A percentile compares a stretch with the other conserved stretches of the same genome.
Evolutionary conservation across 345 rosid species (phyloP).

Genomic region (Citrus medica): DNA sequence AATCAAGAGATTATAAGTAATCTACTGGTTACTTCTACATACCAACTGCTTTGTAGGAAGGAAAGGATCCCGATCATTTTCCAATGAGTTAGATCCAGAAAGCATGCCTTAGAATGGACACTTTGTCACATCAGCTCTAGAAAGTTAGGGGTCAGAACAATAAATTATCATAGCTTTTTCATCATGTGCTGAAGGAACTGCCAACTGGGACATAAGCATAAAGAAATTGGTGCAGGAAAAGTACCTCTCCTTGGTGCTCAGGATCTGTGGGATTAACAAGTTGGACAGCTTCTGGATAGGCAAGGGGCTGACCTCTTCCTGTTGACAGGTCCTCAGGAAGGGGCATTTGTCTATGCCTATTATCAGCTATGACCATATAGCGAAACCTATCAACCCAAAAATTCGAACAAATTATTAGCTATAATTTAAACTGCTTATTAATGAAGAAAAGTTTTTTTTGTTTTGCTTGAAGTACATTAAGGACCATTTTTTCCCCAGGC

Average conservation of each 20-base stretch:
- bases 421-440: neutral
- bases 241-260: conserved; percentile 71
- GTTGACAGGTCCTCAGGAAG: conserved; percentile 74
- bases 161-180: neutral
- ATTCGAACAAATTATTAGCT: neutral
- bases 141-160: neutral
- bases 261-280: conserved; percentile 69
- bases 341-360: conserved; percentile 89
- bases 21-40: neutral
- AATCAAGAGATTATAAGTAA: conserved; percentile 8
- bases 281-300: conserved; percentile 81
- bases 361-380: conserved; percentile 84
- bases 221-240: conserved; percentile 12
- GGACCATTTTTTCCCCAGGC: neutral
- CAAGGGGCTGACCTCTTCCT: conserved; percentile 63
- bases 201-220: neutral
- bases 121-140: neutral
- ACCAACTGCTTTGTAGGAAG: neutral
- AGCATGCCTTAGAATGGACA: neutral
- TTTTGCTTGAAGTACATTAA: neutral
- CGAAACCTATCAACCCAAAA: conserved; percentile 61
- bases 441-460: neutral
- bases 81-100: conserved; percentile 1
- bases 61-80: conserved; percentile 2
- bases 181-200: neutral